Conservation (phyloP, 2,329 filamentous ascomycete species). For the Colletotrichum orbiculare region DNA sequence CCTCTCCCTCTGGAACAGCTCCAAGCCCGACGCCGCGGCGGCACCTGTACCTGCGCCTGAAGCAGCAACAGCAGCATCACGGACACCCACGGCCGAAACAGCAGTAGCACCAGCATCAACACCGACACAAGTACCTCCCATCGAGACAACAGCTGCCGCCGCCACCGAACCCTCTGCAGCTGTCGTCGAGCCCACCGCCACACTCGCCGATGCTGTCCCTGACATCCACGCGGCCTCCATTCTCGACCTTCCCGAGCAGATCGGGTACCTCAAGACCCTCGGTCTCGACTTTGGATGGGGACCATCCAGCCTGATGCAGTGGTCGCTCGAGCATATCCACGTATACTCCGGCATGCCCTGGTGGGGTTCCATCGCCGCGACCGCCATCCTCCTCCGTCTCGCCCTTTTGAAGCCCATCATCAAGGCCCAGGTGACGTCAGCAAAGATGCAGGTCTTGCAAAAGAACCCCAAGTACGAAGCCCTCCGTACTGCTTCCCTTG, state of each 20-base stretch:
- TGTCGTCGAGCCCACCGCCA: slow-evolving; percentile 26
- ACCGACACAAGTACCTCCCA: slow-evolving; percentile 22
- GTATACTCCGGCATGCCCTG: slow-evolving; percentile 81
- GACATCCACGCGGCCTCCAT: slow-evolving; percentile 54
- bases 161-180: background rate
- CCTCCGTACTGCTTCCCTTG: slow-evolving; percentile 50
- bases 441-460: slow-evolving; percentile 69
- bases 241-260: slow-evolving; percentile 74
- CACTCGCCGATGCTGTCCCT: slow-evolving; percentile 40
- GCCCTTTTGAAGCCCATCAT: slow-evolving; percentile 75
- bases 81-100: slow-evolving; percentile 24
- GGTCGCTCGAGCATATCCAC: slow-evolving; percentile 84
- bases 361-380: slow-evolving; percentile 79
- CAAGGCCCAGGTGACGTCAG: slow-evolving; percentile 68
- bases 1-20: slow-evolving; percentile 35
- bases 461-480: slow-evolving; percentile 64
- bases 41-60: background rate
- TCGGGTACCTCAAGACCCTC: slow-evolving; percentile 85
- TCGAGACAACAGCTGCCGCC: background rate
- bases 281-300: slow-evolving; percentile 92
- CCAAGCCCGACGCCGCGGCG: slow-evolving; percentile 31
- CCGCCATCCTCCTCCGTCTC: slow-evolving; percentile 73
- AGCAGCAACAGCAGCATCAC: slow-evolving; percentile 23
- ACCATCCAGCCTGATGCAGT: slow-evolving; percentile 79
- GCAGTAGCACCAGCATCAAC: slow-evolving; percentile 30